Evolutionary conservation across 441 rosid species (phyloP), one percentile per base, ranked within the genome.

Genomic region (Pelargonium cotyledonis): DNA sequence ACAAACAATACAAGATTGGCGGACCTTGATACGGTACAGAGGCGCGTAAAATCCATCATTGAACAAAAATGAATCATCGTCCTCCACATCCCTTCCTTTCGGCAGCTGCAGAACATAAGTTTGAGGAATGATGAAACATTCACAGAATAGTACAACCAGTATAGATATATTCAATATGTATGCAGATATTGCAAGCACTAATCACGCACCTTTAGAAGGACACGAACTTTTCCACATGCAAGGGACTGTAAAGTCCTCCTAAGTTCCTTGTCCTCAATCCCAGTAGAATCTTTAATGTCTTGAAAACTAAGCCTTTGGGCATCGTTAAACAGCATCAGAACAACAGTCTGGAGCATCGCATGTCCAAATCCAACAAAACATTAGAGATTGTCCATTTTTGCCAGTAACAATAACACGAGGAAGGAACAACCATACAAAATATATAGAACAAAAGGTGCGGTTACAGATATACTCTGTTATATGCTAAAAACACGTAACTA

Each of bases 151-250:
- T 9, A 21, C 31, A 46, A 65, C 66, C 60, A 31, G 61, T 65
- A 60, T 2, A 35, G 31, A 57, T 12, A 47, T 12, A 46, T 49
- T n/a, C 5, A 19, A 65, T 35, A 35, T 35, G 65, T 8, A 11
- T 26, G 51, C 21, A 60, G 38, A n/a, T 16, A 29, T 26, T 5
- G 8, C 23, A 62, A 15, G 26, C n/a, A 12, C 16, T 14, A 15
- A 73, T 16, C 47, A 65, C 80, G 21, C 57, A 92, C 99, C 96
- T 95, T 95, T 73, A 76, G 92, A 67, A 95, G 87, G 76, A 95
- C 96, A 21, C 97, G 90, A 72, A 89, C 90, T 92, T 90, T 95
- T 61, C 98, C 98, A 65, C 99, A 95, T 14, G 99, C 99, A 77
- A 95, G 97, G 46, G 99, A 95, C 79, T 92, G 99, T 72, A 95